These are phyloP conservation scores for Lindgomyces ingoldianus DNA, from an alignment of 495 filamentous ascomycete genomes.

Conservation along the genomic window DNA sequence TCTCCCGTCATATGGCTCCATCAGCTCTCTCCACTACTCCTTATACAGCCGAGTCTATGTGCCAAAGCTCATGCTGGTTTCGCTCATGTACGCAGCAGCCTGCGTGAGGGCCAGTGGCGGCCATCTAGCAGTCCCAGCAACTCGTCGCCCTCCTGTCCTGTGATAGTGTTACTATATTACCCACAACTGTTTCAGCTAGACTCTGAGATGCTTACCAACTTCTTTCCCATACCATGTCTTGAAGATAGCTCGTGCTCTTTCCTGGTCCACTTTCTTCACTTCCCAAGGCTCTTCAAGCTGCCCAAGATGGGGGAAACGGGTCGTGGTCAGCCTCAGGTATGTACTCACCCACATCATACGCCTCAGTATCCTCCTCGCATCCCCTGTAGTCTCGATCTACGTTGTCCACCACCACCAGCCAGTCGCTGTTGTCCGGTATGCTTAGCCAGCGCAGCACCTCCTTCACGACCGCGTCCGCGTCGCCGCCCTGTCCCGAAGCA, in stretches of 20 bases:
- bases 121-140: conserved; percentile 35
- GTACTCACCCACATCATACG: conserved; percentile 44
- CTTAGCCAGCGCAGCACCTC: conserved; percentile 46
- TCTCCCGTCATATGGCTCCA: neutral
- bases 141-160: conserved; percentile 5
- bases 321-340: conserved; percentile 45
- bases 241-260: conserved; percentile 28
- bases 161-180: conserved; percentile 10
- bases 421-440: conserved; percentile 37
- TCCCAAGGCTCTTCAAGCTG: conserved; percentile 14
- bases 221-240: conserved; percentile 21
- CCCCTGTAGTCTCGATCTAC: conserved; percentile 33
- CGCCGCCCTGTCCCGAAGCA: neutral
- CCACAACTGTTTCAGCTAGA: neutral
- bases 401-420: conserved; percentile 45
- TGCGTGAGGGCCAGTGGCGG: conserved; percentile 39
- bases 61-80: conserved; percentile 2
- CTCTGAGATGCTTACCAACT: conserved; percentile 1
- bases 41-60: conserved; percentile 24
- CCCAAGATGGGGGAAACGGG: conserved; percentile 40
- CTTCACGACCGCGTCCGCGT: conserved; percentile 36
- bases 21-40: conserved; percentile 22
- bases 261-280: conserved; percentile 36
- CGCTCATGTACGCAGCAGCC: conserved; percentile 36
- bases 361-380: conserved; percentile 23